Base-by-base conservation (phyloP, 2,329 filamentous ascomycete genomes). In the Rachicladosporium sp. region DNA sequence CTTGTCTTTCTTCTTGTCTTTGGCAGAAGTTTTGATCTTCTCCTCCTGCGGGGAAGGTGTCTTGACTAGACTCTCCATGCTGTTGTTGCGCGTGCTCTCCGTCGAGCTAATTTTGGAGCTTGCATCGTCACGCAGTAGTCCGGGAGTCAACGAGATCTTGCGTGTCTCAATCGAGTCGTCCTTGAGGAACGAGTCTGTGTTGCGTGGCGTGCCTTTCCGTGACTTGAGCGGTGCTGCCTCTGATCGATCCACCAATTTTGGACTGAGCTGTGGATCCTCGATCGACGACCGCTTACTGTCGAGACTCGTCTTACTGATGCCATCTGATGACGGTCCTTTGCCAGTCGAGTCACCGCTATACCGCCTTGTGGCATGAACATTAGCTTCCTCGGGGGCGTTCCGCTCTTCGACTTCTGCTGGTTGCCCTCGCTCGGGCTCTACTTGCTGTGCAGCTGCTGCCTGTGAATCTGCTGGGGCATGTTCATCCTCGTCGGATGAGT, bases 171-270 rank as follows among this genome's bases (percentile, higher is more conserved):
- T 82, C 27, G 77, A 86, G 55, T 98, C 89, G 55, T 96, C 91
- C 61, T 87, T 93, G 70, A 95, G 95, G 69, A 96, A 95, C 1
- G 89, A 94, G 62, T 96, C 89, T 4, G 86, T 89, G 57, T 93
- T 93, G 47, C 89, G 76, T 33, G 94, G 74, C 13, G 83, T 89
- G 32, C 87, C 87, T 51, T 93, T 93, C 47, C 81, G 77, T 29
- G 85, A 87, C 56, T 80, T 76, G 56, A 61, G 53, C 19, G 58
- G 57, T 36, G 57, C 58, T 37, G 57, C 58, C 50, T 61, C 58
- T 31, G 46, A 40, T 10, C 38, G 34, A 21, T 58, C 55, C 6
- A 57, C 47, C 6, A 59, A 43, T 38, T 51, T 57, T 10, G 55
- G 56, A 13, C 52, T 53, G 29, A 51, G 45, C n/a, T 50, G 47